Conservation (phyloP, 2,329 filamentous ascomycete species). For the Westerdykella ornata region DNA sequence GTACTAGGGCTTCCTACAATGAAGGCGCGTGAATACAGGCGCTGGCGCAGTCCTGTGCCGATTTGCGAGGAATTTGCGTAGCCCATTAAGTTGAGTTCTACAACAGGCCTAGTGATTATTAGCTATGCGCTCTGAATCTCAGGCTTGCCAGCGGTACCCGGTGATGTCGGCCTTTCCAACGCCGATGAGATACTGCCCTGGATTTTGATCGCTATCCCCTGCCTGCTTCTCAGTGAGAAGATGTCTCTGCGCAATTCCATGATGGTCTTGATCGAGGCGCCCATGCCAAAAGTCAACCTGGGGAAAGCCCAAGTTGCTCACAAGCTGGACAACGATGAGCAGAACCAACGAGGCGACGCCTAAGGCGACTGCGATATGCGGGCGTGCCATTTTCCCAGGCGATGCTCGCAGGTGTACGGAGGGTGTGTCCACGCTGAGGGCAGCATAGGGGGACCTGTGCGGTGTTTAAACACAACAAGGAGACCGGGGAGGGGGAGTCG, state of each 20-base stretch:
- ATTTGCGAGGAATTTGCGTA: slow-evolving; percentile 82
- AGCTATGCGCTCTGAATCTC: slow-evolving; percentile 4
- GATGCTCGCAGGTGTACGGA: slow-evolving; percentile 16
- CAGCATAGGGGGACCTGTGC: slow-evolving; percentile 1
- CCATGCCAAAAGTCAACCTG: slow-evolving; percentile 34
- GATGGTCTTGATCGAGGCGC: slow-evolving; percentile 18
- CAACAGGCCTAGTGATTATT: slow-evolving; percentile 58
- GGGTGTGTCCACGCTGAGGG: slow-evolving; percentile 2
- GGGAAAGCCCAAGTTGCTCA: slow-evolving; percentile 31
- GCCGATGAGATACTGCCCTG: slow-evolving; percentile 55
- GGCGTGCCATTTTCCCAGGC: slow-evolving; percentile 34
- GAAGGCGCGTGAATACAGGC: slow-evolving; percentile 83
- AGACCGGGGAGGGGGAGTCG: too few species aligned
- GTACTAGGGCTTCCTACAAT: slow-evolving; percentile 66
- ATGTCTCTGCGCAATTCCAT: slow-evolving; percentile 19
- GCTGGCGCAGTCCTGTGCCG: slow-evolving; percentile 77
- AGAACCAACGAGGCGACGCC: slow-evolving; percentile 30
- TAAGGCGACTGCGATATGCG: slow-evolving; percentile 35
- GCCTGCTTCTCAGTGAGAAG: slow-evolving; percentile 26
- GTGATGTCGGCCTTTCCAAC: slow-evolving; percentile 69
- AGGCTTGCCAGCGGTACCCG: slow-evolving; percentile 43
- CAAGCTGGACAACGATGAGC: slow-evolving; percentile 32
- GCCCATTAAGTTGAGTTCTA: slow-evolving; percentile 85
- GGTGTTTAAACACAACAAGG: background rate
- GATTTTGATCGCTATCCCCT: slow-evolving; percentile 26